Conservation (phyloP, 257 asterid species). For the Nicotiana tomentosiformis region DNA sequence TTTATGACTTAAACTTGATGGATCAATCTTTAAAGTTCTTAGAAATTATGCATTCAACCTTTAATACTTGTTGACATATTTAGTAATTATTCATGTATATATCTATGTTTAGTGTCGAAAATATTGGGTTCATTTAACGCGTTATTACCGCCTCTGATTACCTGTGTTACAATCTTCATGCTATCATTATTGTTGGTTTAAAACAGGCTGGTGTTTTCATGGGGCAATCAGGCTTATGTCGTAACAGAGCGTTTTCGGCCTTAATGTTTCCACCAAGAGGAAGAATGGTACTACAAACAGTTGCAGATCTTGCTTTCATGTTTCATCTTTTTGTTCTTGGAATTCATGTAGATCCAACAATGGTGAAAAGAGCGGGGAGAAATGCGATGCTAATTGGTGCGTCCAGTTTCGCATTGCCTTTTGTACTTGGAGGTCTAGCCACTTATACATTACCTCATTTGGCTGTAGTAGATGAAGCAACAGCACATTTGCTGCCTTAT, state of each 20-base stretch:
- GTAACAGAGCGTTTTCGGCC: neutral
- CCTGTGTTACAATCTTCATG: neutral
- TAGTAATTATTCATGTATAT: neutral
- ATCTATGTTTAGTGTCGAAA: neutral
- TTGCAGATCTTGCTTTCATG: conserved; percentile 44
- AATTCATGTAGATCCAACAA: conserved; percentile 33
- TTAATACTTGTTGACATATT: neutral
- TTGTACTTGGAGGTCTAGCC: conserved; percentile 17
- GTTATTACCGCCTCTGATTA: neutral
- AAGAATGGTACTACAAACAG: conserved; percentile 34
- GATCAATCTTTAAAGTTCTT: neutral
- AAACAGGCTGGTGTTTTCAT: conserved; percentile 50
- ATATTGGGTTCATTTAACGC: neutral
- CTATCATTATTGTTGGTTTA: neutral
- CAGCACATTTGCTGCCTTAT: conserved; percentile 17
- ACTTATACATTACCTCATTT: conserved; percentile 3
- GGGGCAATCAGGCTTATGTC: conserved; percentile 41
- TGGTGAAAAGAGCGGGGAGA: conserved; percentile 22
- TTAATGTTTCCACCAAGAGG: conserved; percentile 44
- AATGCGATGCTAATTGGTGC: conserved; percentile 39
- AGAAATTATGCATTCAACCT: neutral
- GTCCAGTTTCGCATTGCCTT: conserved; percentile 30
- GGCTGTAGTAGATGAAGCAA: conserved; percentile 5
- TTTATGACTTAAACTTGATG: neutral
- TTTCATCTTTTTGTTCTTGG: conserved; percentile 54